Base-by-base conservation (phyloP, 257 asterid genomes). In the Asclepias syriaca region DNA sequence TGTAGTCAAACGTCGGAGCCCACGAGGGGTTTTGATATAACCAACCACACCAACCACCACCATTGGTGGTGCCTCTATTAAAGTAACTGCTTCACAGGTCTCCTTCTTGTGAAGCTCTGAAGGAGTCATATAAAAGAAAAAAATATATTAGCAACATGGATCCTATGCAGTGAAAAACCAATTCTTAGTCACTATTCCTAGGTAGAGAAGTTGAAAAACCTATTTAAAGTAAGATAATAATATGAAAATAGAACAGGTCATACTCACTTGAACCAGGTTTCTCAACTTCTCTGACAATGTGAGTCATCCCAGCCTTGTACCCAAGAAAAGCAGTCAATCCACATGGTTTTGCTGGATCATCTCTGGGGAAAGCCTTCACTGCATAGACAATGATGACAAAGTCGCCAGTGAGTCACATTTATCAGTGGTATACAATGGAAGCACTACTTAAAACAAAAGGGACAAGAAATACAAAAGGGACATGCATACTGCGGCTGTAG, bases 251-350 rank as follows among this genome's bases (percentile, higher is more conserved):
- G 40, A 46, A 22, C 66, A 56, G 49, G 12, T 50, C 56, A n/a
- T 3, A 80, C 92, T 81, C 69, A 85, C 97, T 89, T 68, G 96
- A 92, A 57, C 97, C 96, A 65, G 96, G 97, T 74, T 92, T 92
- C 32, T 92, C 97, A 67, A 92, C 96, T 34, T 89, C 97, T 63
- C 96, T 83, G 16, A 92, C 93, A 65, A 92, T 85, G 68, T 89
- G 97, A 37, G 97, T 89, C 97, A 92, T 92, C 64, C 97, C 96
- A 72, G 96, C 93, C 78, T 92, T 92, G 77, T 92, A 88, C 1
- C 96, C 97, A 18, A 89, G 86, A 46, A 92, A 86, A 48, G 96
- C 95, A 65, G 97, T 92, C 77, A 92, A 67, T 57, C 85, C 81
- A 79, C 93, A 87, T 13, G 86, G 74, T 55, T 92, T 88, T 6